Evolutionary conservation across 1,139 yeast genomes (phyloP), one percentile per base, ranked within the genome.

Genomic region (Yamadazyma sp.): DNA sequence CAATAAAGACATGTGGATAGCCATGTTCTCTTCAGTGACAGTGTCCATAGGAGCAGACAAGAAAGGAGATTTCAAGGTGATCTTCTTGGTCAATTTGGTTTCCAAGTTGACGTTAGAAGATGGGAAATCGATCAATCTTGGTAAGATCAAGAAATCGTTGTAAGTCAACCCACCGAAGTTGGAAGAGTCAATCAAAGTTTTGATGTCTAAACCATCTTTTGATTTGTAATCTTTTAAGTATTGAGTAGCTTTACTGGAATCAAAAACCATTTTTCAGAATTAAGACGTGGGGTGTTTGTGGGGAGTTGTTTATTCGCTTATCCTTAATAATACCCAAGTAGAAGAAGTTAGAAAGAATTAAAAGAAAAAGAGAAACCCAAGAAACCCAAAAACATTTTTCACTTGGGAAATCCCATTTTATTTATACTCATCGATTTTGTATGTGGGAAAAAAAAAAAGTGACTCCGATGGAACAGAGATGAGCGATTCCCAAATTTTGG

Each of bases 1-100:
- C 56, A 91, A 80, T 54, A 92, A 79, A 54, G 99, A 98, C 97
- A 92, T 91, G 71, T 89, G 83, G 56, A 94, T 92, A 51, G 99
- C 98, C 99, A 92, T 92, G 47, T 83, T 86, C 48, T 89, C 75
- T 74, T 92, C 99, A 44, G 99, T 94, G 49, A 92, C 98, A 39
- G 98, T 92, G 69, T 92, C 98, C 99, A 92, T 92, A 55, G 99
- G 99, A 58, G 97, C 88, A 27, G 98, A 91, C 48, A 92, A 92
- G 55, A 92, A 87, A 47, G 99, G 99, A 38, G 96, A 75, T 73
- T 86, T 89, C 67, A 92, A 77, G 42, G 94, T 71, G 73, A 92
- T 92, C 60, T 84, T 86, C 75, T 86, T 89, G 62, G 98, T 89
- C 66, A 92, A 76, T 65, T 78, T 85, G 50, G 96, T 78, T 56